Percentiles rank a stretch among this genome's conserved stretches.
Evolutionary conservation across 495 filamentous ascomycete genomes (phyloP).

Genomic region (Talaromyces stipitatus): DNA sequence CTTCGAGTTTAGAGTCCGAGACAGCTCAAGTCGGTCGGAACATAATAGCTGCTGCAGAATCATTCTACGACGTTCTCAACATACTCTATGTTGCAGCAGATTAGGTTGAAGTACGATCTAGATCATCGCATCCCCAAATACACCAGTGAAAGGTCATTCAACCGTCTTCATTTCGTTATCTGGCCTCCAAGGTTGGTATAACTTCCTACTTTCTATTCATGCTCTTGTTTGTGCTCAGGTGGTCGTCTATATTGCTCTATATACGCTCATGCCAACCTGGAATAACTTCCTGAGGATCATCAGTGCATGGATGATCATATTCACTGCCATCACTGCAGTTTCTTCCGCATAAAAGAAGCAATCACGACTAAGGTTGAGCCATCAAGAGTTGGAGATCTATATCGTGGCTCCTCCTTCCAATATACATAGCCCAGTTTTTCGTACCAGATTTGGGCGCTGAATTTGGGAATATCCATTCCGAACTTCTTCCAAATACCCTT

Average conservation of each 20-base stretch:
- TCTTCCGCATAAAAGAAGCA: slow-evolving; percentile 22
- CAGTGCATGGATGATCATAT: not conserved
- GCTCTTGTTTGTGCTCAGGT: not conserved
- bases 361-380: slow-evolving; percentile 8
- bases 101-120: slow-evolving; percentile 31
- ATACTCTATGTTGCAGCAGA: slow-evolving; percentile 17
- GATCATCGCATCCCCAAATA: slow-evolving; percentile 26
- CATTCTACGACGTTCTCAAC: slow-evolving; percentile 23
- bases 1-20: slow-evolving; percentile 19
- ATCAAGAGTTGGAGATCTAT: slow-evolving; percentile 11
- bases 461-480: slow-evolving; percentile 7
- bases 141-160: slow-evolving; percentile 29
- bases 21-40: slow-evolving; percentile 22
- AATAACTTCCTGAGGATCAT: not conserved
- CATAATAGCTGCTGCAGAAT: slow-evolving; percentile 21
- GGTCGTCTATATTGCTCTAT: not conserved
- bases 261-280: not conserved
- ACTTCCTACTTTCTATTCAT: not conserved
- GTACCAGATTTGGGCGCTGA: slow-evolving; percentile 25
- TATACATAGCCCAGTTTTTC: slow-evolving; percentile 20
- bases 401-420: slow-evolving; percentile 21
- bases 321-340: slow-evolving; percentile 10
- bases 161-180: not conserved
- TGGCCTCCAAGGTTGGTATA: not conserved
- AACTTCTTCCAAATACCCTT: slow-evolving; percentile 10